Percentiles rank a stretch among this genome's conserved stretches.
phyloP scores from a whole-genome alignment of 495 filamentous ascomycete species.

The Filosporella fistucella region DNA sequence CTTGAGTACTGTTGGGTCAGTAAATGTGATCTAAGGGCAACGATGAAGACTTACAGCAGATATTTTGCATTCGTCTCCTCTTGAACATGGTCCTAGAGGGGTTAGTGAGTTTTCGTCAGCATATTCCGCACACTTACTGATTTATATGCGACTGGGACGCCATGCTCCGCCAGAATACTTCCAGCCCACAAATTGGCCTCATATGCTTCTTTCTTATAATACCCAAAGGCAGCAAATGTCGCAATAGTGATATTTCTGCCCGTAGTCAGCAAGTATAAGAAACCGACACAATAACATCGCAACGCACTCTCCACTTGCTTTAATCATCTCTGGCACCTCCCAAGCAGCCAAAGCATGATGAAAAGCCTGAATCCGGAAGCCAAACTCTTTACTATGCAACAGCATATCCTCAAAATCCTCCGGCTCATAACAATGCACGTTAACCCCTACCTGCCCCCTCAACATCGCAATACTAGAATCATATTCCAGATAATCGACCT shows the following conservation, averaged over 20 bases:
- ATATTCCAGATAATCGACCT: conserved; percentile 44
- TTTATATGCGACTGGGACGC: conserved; percentile 46
- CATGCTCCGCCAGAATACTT: conserved; percentile 55
- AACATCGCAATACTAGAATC: conserved; percentile 55
- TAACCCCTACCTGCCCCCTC: conserved; percentile 55
- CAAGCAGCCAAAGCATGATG: conserved; percentile 62
- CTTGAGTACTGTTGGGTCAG: conserved; percentile 44
- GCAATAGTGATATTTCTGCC: conserved; percentile 39
- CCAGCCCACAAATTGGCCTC: conserved; percentile 54
- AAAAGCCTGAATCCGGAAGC: conserved; percentile 55
- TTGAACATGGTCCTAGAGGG: conserved; percentile 31
- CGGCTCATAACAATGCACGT: conserved; percentile 64
- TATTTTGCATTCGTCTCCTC: conserved; percentile 37
- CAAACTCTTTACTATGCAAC: conserved; percentile 60
- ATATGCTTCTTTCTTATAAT: conserved; percentile 61
- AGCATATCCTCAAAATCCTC: conserved; percentile 60
- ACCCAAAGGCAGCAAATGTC: conserved; percentile 57
- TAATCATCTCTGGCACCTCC: conserved; percentile 53
- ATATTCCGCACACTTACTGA: conserved; percentile 17
- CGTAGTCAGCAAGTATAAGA: neutral
- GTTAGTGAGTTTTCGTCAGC: neutral
- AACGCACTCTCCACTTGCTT: conserved; percentile 32
- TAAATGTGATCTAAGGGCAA: conserved; percentile 10
- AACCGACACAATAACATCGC: neutral
- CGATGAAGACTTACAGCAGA: conserved; percentile 34